Conservation (phyloP, 139 green algal genomes). For the Tetradesmus lagerheimii region DNA sequence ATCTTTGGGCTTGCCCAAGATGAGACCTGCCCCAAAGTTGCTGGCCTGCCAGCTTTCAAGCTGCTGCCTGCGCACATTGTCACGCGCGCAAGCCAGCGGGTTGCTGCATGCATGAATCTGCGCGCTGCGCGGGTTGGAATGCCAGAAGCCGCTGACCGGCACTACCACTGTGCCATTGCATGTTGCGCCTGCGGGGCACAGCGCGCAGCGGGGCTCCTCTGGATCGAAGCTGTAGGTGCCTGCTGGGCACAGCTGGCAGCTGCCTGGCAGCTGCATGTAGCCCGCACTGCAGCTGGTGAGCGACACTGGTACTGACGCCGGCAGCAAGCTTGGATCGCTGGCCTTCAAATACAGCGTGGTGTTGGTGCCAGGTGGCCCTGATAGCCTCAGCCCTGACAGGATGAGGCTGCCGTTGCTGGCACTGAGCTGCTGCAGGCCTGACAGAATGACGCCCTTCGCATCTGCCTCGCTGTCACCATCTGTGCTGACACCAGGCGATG, state of each 20-base stretch:
- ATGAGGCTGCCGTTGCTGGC: constrained; percentile 29
- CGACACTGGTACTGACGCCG: constrained; percentile 17
- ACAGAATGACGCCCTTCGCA: constrained; percentile 18
- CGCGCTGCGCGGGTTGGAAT: constrained; percentile 24
- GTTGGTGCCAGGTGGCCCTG: constrained; percentile 27
- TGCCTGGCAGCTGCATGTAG: constrained; percentile 42
- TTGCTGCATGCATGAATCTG: constrained; percentile 47
- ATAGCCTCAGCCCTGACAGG: constrained; percentile 11
- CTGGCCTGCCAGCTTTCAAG: constrained; percentile 20
- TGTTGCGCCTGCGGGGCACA: constrained; percentile 39
- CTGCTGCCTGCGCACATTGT: not conserved
- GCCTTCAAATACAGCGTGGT: constrained; percentile 27
- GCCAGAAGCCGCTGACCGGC: constrained; percentile 32
- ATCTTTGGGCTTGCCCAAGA: constrained; percentile 21
- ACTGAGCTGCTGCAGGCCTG: constrained; percentile 38
- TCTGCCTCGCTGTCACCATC: constrained; percentile 25
- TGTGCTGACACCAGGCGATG: not conserved
- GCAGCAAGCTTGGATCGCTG: constrained; percentile 13
- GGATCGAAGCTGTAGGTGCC: constrained; percentile 41
- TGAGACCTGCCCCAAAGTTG: not conserved
- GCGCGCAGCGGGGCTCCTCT: constrained; percentile 8
- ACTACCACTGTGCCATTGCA: constrained; percentile 49
- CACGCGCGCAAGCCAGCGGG: constrained; percentile 37
- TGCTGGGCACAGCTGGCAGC: constrained; percentile 27
- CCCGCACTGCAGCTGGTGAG: constrained; percentile 44